Base-by-base conservation (phyloP, 1,139 yeast species). In the Sugiyamaella castrensis region DNA sequence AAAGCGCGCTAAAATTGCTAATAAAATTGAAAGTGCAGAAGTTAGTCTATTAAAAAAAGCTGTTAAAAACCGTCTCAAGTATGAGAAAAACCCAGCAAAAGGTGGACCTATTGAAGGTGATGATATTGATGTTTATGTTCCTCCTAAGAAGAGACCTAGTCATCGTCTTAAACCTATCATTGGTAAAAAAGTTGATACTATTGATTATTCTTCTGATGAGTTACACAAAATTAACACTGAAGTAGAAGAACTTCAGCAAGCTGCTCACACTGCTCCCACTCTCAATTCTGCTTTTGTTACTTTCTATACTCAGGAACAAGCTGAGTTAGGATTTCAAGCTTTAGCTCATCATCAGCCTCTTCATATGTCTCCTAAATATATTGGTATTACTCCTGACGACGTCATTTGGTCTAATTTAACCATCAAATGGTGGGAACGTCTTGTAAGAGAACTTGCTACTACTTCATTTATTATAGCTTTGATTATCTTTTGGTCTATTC, bases 401-500 rank as follows among this genome's bases (percentile, higher is more conserved):
- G 74, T 92, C 48, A 75, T 87, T 58, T 92, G 98, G 98, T 75
- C 77, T 52, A 92, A 91, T 65, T 71, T 89, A 77, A 77, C 94
- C 59, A 67, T 88, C 68, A 77, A 79, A 56, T 87, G 96, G 95
- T 84, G 89, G 85, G 95, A 85, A 69, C 75, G 89, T 59, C 67
- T 84, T 43, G 68, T 79, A 29, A 77, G 92, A 70, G 69, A 72
- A 40, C 63, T 79, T 27, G 77, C 76, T 51, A 85, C 96, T 0
- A 61, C 73, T 46, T 75, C 82, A 15, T 80, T 82, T 11, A 77
- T 88, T 55, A 64, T 73, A 37, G 70, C 66, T 4, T 67, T 84
- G 63, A 79, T 88, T 54, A 77, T 91, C 49, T 84, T 89, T 66
- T 92, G 98, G 98, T 79, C 96, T 52, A 76, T 89, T 60, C 98